A percentile compares a stretch with the other conserved stretches of the same genome.
phyloP scores from a whole-genome alignment of 129 eudicot genomes.

The Daucus carota region DH1_v3.0 NC_030389.2:31177501-31178000 shows the following conservation, averaged over 20 bases:
- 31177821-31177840: background rate
- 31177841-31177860: background rate
- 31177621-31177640: slow-evolving; percentile 1
- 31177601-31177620: slow-evolving; percentile 3
- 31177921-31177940: background rate
- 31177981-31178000: too few species aligned
- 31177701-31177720: background rate
- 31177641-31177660: background rate
- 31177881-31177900: background rate
- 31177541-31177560: background rate
- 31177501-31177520: background rate
- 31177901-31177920: background rate
- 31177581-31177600: background rate
- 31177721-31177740: background rate
- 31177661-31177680: background rate
- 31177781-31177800: background rate
- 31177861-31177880: background rate
- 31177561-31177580: background rate
- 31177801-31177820: background rate
- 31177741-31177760: background rate
- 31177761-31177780: background rate
- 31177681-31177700: background rate
- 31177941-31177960: background rate
- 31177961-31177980: background rate
- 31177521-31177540: background rate